Conservation (phyloP, 1,284 basidiomycete genomes). For the Anthracocystis walkeri region DNA sequence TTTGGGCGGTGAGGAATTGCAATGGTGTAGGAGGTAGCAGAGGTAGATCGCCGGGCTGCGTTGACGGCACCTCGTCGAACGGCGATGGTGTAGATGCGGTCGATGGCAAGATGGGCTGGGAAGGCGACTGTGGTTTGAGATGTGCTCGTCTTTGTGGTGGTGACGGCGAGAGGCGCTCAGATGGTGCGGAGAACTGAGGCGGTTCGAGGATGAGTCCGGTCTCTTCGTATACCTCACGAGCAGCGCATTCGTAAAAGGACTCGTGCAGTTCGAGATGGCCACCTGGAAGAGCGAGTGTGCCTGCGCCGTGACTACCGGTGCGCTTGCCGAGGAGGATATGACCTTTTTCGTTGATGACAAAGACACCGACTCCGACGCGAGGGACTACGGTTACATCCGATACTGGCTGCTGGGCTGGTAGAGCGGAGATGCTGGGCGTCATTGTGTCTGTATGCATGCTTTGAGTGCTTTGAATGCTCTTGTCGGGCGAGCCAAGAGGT, state of each 20-base stretch:
- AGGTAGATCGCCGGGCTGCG: not conserved
- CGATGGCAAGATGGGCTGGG: slow-evolving; percentile 15
- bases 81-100: slow-evolving; percentile 20
- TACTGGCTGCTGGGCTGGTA: slow-evolving; percentile 14
- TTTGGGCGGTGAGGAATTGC: slow-evolving; percentile 52
- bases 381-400: slow-evolving; percentile 51
- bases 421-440: not conserved
- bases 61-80: not conserved
- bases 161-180: slow-evolving; percentile 12
- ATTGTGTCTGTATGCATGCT: slow-evolving; percentile 10
- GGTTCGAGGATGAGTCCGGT: slow-evolving; percentile 49
- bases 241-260: slow-evolving; percentile 61
- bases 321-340: slow-evolving; percentile 63
- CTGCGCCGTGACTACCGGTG: slow-evolving; percentile 64
- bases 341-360: slow-evolving; percentile 56
- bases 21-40: slow-evolving; percentile 22
- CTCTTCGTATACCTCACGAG: slow-evolving; percentile 50
- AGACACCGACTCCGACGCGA: slow-evolving; percentile 65
- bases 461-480: not conserved
- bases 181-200: slow-evolving; percentile 10
- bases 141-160: slow-evolving; percentile 7
- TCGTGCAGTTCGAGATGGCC: slow-evolving; percentile 68
- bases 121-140: slow-evolving; percentile 19
- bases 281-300: slow-evolving; percentile 63
- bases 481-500: not conserved